Evolutionary conservation across 768 basidiomycete species (phyloP).

Genomic region (Tubosaeta sp.): DNA sequence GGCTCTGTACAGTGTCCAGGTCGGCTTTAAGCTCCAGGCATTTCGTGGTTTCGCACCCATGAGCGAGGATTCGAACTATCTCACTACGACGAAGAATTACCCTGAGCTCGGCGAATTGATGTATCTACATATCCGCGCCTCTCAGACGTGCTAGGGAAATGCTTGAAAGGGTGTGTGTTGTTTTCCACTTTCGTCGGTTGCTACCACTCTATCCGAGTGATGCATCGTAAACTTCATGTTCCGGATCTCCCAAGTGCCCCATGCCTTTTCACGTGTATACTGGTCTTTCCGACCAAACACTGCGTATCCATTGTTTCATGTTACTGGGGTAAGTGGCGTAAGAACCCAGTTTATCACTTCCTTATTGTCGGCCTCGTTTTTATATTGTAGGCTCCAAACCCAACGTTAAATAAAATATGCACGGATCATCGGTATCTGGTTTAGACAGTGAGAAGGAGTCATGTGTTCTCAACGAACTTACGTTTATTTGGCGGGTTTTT

Average conservation of each 20-base stretch:
- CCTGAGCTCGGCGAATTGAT: neutral
- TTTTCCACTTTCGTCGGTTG: neutral
- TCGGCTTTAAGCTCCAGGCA: neutral
- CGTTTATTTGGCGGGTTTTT: conserved; percentile 1
- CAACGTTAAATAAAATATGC: neutral
- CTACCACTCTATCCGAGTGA: neutral
- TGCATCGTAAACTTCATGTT: conserved; percentile 6
- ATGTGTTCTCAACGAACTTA: neutral
- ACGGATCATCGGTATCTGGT: neutral
- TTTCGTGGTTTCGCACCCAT: neutral
- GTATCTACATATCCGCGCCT: neutral
- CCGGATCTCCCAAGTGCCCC: conserved; percentile 7
- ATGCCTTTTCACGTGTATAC: conserved; percentile 1
- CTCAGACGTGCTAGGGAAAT: neutral
- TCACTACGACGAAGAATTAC: neutral
- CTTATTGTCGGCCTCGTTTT: neutral
- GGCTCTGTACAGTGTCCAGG: neutral
- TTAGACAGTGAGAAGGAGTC: neutral
- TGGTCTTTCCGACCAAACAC: neutral
- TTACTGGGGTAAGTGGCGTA: neutral
- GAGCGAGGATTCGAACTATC: neutral
- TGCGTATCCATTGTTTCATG: conserved; percentile 12
- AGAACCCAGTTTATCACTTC: neutral
- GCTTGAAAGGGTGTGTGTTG: neutral
- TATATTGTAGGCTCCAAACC: neutral